These are phyloP conservation scores for Cyclospora cayetanensis DNA, from an alignment of 169 alveolate species.

Conservation along the genomic window DNA sequence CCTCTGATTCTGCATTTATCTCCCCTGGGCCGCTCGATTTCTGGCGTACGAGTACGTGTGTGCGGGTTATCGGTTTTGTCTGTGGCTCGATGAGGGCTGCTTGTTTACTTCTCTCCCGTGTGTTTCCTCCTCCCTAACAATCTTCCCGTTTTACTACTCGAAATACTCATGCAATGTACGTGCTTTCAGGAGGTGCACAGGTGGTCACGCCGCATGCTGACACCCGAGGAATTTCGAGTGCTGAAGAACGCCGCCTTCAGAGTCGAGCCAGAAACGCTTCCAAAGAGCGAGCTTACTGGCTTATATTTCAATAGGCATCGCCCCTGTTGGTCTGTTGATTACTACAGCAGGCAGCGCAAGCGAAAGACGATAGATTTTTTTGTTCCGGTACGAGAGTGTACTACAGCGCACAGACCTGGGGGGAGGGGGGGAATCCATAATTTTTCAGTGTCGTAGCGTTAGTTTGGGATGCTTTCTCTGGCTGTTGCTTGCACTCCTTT, in stretches of 20 bases:
- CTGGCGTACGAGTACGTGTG: no score
- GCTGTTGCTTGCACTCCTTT: no score
- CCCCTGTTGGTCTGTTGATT: slow-evolving; percentile 61
- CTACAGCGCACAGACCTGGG: background rate
- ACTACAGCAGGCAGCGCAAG: slow-evolving; percentile 43
- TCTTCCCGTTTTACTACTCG: no score
- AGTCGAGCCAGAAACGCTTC: slow-evolving; percentile 17
- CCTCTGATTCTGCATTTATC: no score
- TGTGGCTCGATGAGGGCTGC: no score
- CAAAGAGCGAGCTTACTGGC: slow-evolving; percentile 43
- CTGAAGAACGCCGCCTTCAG: slow-evolving; percentile 26
- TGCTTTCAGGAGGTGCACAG: slow-evolving; percentile 19
- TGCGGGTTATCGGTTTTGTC: no score
- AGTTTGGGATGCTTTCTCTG: background rate
- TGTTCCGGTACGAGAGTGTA: slow-evolving; percentile 12
- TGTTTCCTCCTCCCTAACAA: no score
- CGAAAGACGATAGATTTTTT: slow-evolving; percentile 56
- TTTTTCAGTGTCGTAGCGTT: background rate
- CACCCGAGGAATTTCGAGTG: slow-evolving; percentile 2
- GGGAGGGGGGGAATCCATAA: background rate
- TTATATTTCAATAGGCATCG: slow-evolving; percentile 48
- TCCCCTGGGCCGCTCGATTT: no score
- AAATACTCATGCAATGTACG: no score
- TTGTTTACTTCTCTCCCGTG: no score
- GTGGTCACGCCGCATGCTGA: slow-evolving; percentile 38